phyloP scores from a whole-genome alignment of 176 grass and related monocot genomes.

The Melocanna baccifera region DNA sequence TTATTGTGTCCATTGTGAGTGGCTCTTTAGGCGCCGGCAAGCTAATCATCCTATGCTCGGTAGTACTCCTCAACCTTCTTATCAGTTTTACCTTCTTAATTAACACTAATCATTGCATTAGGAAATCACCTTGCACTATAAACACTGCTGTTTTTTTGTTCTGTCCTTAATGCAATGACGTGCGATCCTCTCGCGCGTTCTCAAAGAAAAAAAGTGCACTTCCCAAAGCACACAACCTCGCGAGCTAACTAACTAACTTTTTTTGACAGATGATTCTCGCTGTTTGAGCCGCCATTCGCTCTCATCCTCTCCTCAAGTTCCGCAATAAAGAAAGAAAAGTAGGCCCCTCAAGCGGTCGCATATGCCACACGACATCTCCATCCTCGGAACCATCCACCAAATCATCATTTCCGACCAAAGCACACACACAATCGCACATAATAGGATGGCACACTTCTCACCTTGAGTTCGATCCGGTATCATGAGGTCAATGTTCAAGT shows the following conservation, averaged over 20 bases:
- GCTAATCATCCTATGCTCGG: slow-evolving; percentile 60
- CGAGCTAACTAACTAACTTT: too few relatives aligned
- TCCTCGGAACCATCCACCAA: not conserved
- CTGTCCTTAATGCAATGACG: too few relatives aligned
- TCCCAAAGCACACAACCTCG: not conserved
- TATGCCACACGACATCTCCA: not conserved
- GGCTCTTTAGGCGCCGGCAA: slow-evolving; percentile 51
- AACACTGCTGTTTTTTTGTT: too few relatives aligned
- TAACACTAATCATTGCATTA: not conserved
- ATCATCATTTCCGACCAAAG: too few relatives aligned
- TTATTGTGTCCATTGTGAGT: slow-evolving; percentile 50
- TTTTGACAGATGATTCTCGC: slow-evolving; percentile 70
- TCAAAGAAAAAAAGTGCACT: not conserved
- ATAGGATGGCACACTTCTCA: too few relatives aligned
- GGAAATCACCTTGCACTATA: not conserved
- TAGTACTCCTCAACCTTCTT: not conserved
- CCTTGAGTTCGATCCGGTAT: too few relatives aligned
- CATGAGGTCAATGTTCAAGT: too few relatives aligned
- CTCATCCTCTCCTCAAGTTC: slow-evolving; percentile 68
- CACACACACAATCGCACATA: not conserved
- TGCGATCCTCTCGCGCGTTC: too few relatives aligned
- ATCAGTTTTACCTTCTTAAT: not conserved
- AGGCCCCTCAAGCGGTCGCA: slow-evolving; percentile 52
- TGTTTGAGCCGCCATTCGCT: slow-evolving; percentile 59
- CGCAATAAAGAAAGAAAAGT: slow-evolving; percentile 55